Conservation (phyloP, 1,139 yeast genomes). For the Blastobotrys petasosporus region DNA sequence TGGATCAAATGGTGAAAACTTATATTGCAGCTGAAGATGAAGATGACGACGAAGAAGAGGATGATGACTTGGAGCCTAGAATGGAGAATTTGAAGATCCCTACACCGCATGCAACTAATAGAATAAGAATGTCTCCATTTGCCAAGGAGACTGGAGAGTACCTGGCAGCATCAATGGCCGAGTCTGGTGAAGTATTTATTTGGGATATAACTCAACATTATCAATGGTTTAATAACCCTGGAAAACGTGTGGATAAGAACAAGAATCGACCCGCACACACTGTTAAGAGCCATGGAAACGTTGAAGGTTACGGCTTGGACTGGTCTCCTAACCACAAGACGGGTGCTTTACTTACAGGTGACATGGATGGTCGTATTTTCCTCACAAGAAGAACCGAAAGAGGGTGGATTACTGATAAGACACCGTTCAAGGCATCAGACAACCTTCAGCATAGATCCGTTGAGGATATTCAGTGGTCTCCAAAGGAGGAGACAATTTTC, state of each 20-base stretch:
- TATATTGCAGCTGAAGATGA: constrained; percentile 72
- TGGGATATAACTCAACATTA: constrained; percentile 76
- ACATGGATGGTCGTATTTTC: constrained; percentile 74
- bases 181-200: constrained; percentile 81
- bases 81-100: constrained; percentile 79
- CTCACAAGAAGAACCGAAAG: constrained; percentile 70
- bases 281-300: constrained; percentile 83
- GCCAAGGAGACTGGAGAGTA: constrained; percentile 73
- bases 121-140: constrained; percentile 81
- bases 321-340: constrained; percentile 86
- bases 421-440: constrained; percentile 59
- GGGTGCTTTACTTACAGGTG: constrained; percentile 86
- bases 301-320: constrained; percentile 94
- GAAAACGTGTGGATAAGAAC: constrained; percentile 69
- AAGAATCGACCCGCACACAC: constrained; percentile 81
- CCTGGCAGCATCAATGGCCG: constrained; percentile 82
- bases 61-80: constrained; percentile 73
- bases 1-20: constrained; percentile 78
- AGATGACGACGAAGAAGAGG: constrained; percentile 64
- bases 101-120: constrained; percentile 76
- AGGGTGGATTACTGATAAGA: constrained; percentile 82
- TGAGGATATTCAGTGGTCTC: constrained; percentile 97
- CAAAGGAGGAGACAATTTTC: constrained; percentile 84
- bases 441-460: constrained; percentile 52
- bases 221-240: constrained; percentile 84